Evolutionary conservation across 2,329 filamentous ascomycete genomes (phyloP), one percentile per base, ranked within the genome.

Genomic region (Pseudonectria foliicola): DNA sequence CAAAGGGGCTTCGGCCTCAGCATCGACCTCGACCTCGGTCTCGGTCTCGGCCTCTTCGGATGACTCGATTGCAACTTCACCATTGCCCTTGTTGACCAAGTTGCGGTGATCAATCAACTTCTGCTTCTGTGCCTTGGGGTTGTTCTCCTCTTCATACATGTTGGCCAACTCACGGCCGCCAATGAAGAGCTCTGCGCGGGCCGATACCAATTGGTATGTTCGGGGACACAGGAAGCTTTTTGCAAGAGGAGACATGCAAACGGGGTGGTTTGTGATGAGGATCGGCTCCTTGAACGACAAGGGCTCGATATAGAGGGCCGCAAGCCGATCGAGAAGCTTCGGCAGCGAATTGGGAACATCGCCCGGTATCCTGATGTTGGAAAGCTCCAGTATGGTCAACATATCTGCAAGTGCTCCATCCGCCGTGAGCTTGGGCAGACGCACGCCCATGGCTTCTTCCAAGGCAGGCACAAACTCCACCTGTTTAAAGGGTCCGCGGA

Each of bases 91-190:
- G 45, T 62, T 63, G 28, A 60, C 55, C 13, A 62, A 52, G 16
- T 49, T 57, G 18, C 63, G 59, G 47, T 78, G 73, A 8, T 62
- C 71, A 30, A 78, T 61, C 45, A 98, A 88, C 61, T 98, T 98
- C 36, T 75, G 70, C 29, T 85, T 73, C 63, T 98, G 92, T 50
- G 82, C 84, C 35, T 83, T 80, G 0, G 92, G 92, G 33, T 86
- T 85, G 60, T 98, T 98, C 59, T 98, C 92, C 62, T 98, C 92
- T 59, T 98, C 92, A 60, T 98, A 98, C 67, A 90, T 93, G 61
- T 98, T 98, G 41, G 90, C 86, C 23, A 95, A 72, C 56, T 98
- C 92, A 35, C 78, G 77, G 27, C 82, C 79, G 32, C 77, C 66
- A 43, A 93, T 76, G 62, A 94, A 95, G 14, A 95, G 74, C 61